phyloP scores from a whole-genome alignment of 2,329 filamentous ascomycete species.

The Ceratocystis albifundus region DNA sequence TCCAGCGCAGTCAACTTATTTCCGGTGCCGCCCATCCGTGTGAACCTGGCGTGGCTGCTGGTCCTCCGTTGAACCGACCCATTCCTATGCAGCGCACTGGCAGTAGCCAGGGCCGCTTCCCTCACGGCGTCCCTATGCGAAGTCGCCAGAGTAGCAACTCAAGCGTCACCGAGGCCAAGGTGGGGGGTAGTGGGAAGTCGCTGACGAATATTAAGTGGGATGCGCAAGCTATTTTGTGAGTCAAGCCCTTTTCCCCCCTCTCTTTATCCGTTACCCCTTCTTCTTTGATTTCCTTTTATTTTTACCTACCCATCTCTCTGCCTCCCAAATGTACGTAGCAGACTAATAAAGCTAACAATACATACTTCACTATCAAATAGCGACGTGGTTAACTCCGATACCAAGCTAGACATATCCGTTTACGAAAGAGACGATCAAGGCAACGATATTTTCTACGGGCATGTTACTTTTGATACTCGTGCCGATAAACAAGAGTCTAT shows the following conservation, averaged over 20 bases:
- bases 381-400: constrained; percentile 85
- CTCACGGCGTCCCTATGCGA: constrained; percentile 93
- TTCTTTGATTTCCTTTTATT: background rate
- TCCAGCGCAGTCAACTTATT: constrained; percentile 92
- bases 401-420: constrained; percentile 82
- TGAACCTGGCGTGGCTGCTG: constrained; percentile 41
- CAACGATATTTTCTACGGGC: constrained; percentile 74
- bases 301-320: background rate
- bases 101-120: constrained; percentile 66
- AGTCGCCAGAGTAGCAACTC: constrained; percentile 96
- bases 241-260: constrained; percentile 25
- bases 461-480: constrained; percentile 66
- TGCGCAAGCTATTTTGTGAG: constrained; percentile 89
- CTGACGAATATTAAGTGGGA: constrained; percentile 87
- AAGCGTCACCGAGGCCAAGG: constrained; percentile 53
- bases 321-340: background rate
- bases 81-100: constrained; percentile 57
- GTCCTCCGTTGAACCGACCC: constrained; percentile 12
- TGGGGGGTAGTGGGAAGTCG: constrained; percentile 27
- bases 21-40: constrained; percentile 60
- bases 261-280: background rate
- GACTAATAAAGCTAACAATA: background rate
- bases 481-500: constrained; percentile 56
- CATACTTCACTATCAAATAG: constrained; percentile 35
- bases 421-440: constrained; percentile 72